These are phyloP conservation scores for Hyaloscypha variabilis DNA, from an alignment of 495 filamentous ascomycete species.

Conservation along the genomic window DNA sequence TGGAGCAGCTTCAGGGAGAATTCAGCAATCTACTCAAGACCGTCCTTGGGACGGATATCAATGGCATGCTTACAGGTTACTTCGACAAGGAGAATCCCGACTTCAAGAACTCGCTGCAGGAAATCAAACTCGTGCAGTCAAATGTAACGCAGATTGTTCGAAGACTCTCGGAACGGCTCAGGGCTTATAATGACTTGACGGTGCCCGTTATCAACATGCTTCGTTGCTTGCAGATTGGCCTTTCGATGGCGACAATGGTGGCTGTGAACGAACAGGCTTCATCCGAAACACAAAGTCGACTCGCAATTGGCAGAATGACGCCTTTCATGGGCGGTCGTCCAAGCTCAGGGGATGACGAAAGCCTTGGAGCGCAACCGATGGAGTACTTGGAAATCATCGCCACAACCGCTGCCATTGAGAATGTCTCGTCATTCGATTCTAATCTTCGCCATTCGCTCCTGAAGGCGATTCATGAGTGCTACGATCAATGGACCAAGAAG, in stretches of 20 bases:
- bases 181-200: conserved; percentile 82
- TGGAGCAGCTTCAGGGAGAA: conserved; percentile 77
- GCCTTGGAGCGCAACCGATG: conserved; percentile 43
- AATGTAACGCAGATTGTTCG: conserved; percentile 71
- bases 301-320: conserved; percentile 43
- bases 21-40: conserved; percentile 74
- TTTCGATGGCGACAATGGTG: conserved; percentile 60
- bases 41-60: conserved; percentile 57
- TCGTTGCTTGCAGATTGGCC: conserved; percentile 74
- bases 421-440: conserved; percentile 37
- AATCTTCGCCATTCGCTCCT: conserved; percentile 40
- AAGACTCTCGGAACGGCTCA: conserved; percentile 67
- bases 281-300: conserved; percentile 25
- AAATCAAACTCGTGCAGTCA: conserved; percentile 60
- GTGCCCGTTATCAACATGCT: conserved; percentile 80
- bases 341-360: conserved; percentile 23
- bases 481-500: conserved; percentile 74
- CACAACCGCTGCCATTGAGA: conserved; percentile 44
- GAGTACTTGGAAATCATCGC: conserved; percentile 48
- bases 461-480: conserved; percentile 68
- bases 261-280: conserved; percentile 27
- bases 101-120: conserved; percentile 34
- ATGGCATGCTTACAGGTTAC: conserved; percentile 34
- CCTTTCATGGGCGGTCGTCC: conserved; percentile 65
- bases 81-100: conserved; percentile 14